Evolutionary conservation across 106 monocot genomes (phyloP).

Genomic region (Dioscorea zingiberensis): DNA sequence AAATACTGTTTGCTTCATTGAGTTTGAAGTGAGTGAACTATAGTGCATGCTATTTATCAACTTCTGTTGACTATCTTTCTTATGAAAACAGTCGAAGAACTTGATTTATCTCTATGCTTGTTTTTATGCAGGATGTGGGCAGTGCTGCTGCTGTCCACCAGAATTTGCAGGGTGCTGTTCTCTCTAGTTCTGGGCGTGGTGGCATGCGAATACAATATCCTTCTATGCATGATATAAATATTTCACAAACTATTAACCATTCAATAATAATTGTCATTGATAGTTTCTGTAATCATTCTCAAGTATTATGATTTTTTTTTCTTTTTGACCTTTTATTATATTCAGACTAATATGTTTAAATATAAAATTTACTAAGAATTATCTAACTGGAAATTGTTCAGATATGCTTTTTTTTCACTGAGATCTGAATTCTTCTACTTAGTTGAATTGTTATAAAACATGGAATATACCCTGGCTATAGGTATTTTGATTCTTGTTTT

Average conservation of each 20-base stretch:
- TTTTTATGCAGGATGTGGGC: slow-evolving; percentile 66
- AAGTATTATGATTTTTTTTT: too few species aligned
- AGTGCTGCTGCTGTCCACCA: slow-evolving; percentile 77
- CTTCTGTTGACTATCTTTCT: background rate
- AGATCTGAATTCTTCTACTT: background rate
- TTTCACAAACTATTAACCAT: background rate
- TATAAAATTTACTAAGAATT: background rate
- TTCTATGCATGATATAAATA: slow-evolving; percentile 18
- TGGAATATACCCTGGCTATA: background rate
- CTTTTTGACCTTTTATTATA: too few species aligned
- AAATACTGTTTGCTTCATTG: slow-evolving; percentile 99
- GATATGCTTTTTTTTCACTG: background rate
- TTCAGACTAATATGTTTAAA: background rate
- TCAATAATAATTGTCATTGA: too few species aligned
- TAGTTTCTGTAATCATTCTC: too few species aligned
- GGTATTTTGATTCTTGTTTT: background rate
- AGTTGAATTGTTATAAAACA: background rate
- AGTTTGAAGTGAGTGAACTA: slow-evolving; percentile 59
- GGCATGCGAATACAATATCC: slow-evolving; percentile 99
- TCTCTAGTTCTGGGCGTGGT: slow-evolving; percentile 89
- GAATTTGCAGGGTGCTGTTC: slow-evolving; percentile 88
- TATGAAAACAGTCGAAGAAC: background rate
- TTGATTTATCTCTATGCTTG: background rate
- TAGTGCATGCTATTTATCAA: background rate
- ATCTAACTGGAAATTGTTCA: background rate